Percentiles rank a stretch among this genome's conserved stretches.
Conservation (phyloP, 306 rosid species). For the Cicer pinnatifidum region DNA sequence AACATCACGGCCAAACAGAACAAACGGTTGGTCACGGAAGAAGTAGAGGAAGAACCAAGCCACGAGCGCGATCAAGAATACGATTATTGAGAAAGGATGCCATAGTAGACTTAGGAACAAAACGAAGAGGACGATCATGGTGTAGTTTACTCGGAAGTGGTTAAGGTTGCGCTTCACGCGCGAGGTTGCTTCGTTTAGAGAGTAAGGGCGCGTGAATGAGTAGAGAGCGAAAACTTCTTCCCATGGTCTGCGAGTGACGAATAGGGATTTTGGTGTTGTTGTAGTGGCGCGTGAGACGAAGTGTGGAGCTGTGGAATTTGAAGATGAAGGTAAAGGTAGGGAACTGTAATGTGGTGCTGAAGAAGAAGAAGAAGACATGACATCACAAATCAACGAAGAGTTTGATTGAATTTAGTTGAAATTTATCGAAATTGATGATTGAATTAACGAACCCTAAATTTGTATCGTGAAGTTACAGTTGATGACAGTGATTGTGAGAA, state of each 20-base stretch:
- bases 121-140: constrained; percentile 50
- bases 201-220: constrained; percentile 64
- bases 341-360: constrained; percentile 49
- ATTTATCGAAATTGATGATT: neutral
- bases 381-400: constrained; percentile 4
- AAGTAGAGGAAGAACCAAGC: constrained; percentile 74
- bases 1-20: constrained; percentile 46
- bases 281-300: constrained; percentile 41
- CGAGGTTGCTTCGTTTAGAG: constrained; percentile 53
- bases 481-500: neutral
- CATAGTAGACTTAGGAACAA: constrained; percentile 51
- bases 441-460: neutral
- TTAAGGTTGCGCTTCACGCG: constrained; percentile 64
- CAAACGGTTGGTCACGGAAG: constrained; percentile 50
- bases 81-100: constrained; percentile 70
- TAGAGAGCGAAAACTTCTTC: constrained; percentile 60
- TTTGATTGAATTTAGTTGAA: neutral
- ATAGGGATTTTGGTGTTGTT: constrained; percentile 18
- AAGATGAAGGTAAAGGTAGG: constrained; percentile 35
- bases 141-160: constrained; percentile 76
- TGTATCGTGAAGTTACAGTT: neutral
- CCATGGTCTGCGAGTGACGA: constrained; percentile 72
- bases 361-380: constrained; percentile 58
- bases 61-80: constrained; percentile 57
- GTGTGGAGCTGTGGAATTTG: neutral